These are phyloP conservation scores for Globisporangium solare DNA, from an alignment of 352 stramenopile genomes.

Conservation along the genomic window DNA sequence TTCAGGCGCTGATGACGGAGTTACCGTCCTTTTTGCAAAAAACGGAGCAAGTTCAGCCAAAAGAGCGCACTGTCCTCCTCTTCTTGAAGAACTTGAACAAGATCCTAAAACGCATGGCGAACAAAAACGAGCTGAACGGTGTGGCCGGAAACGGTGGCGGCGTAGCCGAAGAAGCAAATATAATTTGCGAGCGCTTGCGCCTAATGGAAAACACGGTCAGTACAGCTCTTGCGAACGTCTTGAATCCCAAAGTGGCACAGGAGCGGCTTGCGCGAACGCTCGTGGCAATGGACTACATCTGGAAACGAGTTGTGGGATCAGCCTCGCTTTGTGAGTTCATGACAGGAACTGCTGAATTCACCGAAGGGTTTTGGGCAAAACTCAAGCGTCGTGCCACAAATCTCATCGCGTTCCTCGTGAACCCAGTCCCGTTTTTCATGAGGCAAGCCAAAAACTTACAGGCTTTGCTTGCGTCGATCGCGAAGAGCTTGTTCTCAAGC, in stretches of 20 bases:
- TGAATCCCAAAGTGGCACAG: conserved; percentile 11
- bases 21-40: conserved; percentile 36
- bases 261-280: conserved; percentile 26
- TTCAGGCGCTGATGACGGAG: conserved; percentile 26
- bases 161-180: conserved; percentile 30
- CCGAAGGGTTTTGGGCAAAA: conserved; percentile 19
- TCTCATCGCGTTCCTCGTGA: conserved; percentile 6
- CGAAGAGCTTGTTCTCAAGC: not conserved
- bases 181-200: conserved; percentile 19
- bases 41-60: conserved; percentile 29
- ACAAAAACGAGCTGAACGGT: conserved; percentile 40
- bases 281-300: conserved; percentile 39
- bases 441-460: conserved; percentile 15
- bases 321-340: conserved; percentile 24
- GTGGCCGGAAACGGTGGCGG: conserved; percentile 31
- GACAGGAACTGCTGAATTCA: conserved; percentile 14
- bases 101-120: conserved; percentile 32
- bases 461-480: not conserved
- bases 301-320: conserved; percentile 26
- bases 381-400: conserved; percentile 6
- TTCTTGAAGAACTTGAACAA: conserved; percentile 43
- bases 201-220: conserved; percentile 20
- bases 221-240: conserved; percentile 19
- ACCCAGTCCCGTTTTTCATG: conserved; percentile 17
- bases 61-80: conserved; percentile 24